These are phyloP conservation scores for Penicillium malachiteum DNA, from an alignment of 495 filamentous ascomycete species.

Conservation along the genomic window DNA sequence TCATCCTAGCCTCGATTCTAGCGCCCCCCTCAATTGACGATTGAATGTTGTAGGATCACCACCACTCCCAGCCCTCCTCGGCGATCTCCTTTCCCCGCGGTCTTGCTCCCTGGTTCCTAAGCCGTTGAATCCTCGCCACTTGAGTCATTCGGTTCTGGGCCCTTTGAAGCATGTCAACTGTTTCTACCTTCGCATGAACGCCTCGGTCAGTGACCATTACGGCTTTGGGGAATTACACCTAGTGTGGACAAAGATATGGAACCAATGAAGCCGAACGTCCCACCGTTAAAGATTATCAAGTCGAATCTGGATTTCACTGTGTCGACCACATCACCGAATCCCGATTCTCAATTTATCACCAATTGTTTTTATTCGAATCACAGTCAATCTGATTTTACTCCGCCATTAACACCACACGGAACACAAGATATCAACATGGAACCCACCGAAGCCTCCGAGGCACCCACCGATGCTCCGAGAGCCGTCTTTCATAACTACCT, in stretches of 20 bases:
- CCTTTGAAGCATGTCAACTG: constrained; percentile 36
- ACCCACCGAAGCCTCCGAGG: constrained; percentile 33
- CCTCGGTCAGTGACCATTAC: constrained; percentile 33
- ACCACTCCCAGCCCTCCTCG: constrained; percentile 25
- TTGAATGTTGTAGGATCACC: constrained; percentile 25
- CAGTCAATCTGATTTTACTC: constrained; percentile 59
- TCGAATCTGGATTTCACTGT: constrained; percentile 46
- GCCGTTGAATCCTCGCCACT: constrained; percentile 7
- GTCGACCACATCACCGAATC: constrained; percentile 38
- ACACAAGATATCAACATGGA: constrained; percentile 49
- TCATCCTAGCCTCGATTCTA: constrained; percentile 7
- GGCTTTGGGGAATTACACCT: neutral
- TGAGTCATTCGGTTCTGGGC: neutral
- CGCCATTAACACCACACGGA: constrained; percentile 68
- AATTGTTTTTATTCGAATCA: constrained; percentile 30
- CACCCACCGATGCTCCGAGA: constrained; percentile 42
- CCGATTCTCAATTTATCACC: constrained; percentile 12
- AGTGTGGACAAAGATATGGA: constrained; percentile 30
- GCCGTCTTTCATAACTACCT: constrained; percentile 90
- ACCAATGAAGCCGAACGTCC: constrained; percentile 56
- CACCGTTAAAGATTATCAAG: constrained; percentile 73
- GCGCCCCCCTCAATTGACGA: constrained; percentile 26
- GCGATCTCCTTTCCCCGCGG: constrained; percentile 21
- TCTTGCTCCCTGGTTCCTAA: constrained; percentile 8
- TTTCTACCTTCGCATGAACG: constrained; percentile 28